Conservation (phyloP, 768 basidiomycete species). For the Hypholoma fasciculare region DNA sequence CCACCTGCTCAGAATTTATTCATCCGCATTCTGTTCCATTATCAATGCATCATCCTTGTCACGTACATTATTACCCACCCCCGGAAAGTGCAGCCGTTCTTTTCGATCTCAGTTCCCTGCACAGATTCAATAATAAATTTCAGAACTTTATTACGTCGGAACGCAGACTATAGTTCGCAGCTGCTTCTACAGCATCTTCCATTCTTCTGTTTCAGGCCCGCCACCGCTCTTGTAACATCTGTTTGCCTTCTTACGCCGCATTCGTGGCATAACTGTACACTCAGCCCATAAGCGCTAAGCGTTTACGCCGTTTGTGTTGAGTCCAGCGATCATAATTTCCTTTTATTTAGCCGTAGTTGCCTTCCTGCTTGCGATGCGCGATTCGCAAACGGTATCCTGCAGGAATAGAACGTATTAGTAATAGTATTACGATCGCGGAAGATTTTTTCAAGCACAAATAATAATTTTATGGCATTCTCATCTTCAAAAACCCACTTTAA, state of each 20-base stretch:
- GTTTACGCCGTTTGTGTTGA: no score
- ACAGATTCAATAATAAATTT: neutral
- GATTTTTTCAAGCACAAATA: no score
- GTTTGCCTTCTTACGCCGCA: neutral
- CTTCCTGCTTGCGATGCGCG: no score
- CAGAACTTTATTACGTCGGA: no score
- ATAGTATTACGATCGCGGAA: no score
- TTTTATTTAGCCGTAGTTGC: neutral
- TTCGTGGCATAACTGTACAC: neutral
- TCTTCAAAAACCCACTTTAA: no score
- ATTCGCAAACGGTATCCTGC: no score
- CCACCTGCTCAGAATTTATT: neutral
- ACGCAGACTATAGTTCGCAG: neutral
- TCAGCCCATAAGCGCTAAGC: no score
- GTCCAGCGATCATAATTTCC: no score
- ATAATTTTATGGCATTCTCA: no score
- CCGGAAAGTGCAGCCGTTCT: no score
- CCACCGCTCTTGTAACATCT: neutral
- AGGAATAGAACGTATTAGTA: no score
- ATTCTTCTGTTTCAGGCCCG: neutral
- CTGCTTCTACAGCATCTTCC: neutral
- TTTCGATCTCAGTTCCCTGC: neutral
- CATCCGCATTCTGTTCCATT: neutral
- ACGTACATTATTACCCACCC: neutral
- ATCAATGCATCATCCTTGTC: neutral